Percentiles rank a stretch among this genome's conserved stretches.
Evolutionary conservation across 1,139 yeast species (phyloP).

Genomic region (Geotrichum carabidarum): DNA sequence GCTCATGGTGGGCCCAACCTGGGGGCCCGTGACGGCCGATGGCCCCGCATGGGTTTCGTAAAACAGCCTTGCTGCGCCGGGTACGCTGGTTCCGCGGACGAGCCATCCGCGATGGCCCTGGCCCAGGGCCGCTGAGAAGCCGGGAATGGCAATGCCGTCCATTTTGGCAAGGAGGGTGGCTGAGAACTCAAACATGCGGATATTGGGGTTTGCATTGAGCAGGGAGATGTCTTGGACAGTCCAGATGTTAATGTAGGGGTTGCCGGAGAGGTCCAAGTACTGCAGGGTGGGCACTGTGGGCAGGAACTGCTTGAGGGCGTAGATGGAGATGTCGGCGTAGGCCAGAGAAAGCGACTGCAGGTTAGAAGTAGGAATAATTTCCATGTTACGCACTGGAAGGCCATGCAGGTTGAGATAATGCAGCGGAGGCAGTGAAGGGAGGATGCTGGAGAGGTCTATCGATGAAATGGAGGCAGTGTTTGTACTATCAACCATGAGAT

Average conservation of each 20-base stretch:
- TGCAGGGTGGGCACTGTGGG: constrained; percentile 34
- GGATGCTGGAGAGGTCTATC: constrained; percentile 39
- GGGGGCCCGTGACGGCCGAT: constrained; percentile 12
- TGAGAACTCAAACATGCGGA: constrained; percentile 40
- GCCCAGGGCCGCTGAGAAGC: constrained; percentile 50
- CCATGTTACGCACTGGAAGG: constrained; percentile 58
- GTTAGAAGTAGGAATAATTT: constrained; percentile 40
- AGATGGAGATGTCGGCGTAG: constrained; percentile 50
- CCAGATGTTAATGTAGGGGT: constrained; percentile 48
- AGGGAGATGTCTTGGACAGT: constrained; percentile 48
- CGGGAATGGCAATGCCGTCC: constrained; percentile 31
- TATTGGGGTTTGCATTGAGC: constrained; percentile 38
- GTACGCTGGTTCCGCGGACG: constrained; percentile 43
- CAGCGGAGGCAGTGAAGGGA: constrained; percentile 46
- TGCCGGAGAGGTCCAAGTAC: constrained; percentile 51
- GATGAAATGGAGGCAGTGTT: constrained; percentile 55
- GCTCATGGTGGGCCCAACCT: constrained; percentile 8
- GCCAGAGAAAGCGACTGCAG: constrained; percentile 62
- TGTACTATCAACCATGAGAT: constrained; percentile 66
- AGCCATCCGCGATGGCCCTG: constrained; percentile 79
- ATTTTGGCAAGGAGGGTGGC: constrained; percentile 33
- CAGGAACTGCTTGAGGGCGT: constrained; percentile 49
- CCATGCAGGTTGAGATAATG: constrained; percentile 69
- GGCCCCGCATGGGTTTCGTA: constrained; percentile 19
- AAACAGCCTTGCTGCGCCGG: constrained; percentile 18